phyloP scores from a whole-genome alignment of 768 basidiomycete genomes.

The Mycena chlorophos region DNA sequence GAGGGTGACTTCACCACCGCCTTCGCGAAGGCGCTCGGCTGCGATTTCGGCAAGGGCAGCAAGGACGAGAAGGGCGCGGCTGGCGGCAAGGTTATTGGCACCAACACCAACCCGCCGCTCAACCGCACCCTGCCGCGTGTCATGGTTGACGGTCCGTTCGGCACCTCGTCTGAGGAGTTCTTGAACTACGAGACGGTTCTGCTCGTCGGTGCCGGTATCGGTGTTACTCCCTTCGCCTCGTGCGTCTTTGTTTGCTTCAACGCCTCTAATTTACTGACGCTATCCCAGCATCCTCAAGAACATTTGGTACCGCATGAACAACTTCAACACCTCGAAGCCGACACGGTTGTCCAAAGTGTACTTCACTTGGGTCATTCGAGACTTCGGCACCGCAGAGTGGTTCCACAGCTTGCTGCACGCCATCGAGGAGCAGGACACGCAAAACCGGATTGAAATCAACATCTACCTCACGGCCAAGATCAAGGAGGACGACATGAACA shows the following conservation, averaged over 20 bases:
- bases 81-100: slow-evolving; percentile 71
- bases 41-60: slow-evolving; percentile 60
- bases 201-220: slow-evolving; percentile 93
- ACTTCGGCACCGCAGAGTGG: slow-evolving; percentile 89
- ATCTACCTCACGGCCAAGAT: slow-evolving; percentile 92
- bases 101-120: slow-evolving; percentile 58
- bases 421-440: slow-evolving; percentile 89
- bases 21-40: slow-evolving; percentile 80
- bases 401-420: slow-evolving; percentile 93
- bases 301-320: slow-evolving; percentile 97
- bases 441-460: slow-evolving; percentile 88
- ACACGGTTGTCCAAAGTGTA: slow-evolving; percentile 89
- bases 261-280: neutral
- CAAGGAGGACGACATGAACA: slow-evolving; percentile 92
- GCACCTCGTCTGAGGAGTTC: slow-evolving; percentile 90
- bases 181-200: slow-evolving; percentile 86
- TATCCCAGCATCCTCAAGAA: slow-evolving; percentile 71
- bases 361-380: slow-evolving; percentile 95
- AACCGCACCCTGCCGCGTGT: slow-evolving; percentile 82
- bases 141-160: slow-evolving; percentile 97
- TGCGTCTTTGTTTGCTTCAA: slow-evolving; percentile 42
- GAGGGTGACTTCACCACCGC: slow-evolving; percentile 87
- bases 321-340: slow-evolving; percentile 71
- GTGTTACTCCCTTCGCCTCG: slow-evolving; percentile 96
- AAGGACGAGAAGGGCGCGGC: slow-evolving; percentile 34